phyloP scores from a whole-genome alignment of 139 green algal species.

The Desmodesmus armatus region DNA sequence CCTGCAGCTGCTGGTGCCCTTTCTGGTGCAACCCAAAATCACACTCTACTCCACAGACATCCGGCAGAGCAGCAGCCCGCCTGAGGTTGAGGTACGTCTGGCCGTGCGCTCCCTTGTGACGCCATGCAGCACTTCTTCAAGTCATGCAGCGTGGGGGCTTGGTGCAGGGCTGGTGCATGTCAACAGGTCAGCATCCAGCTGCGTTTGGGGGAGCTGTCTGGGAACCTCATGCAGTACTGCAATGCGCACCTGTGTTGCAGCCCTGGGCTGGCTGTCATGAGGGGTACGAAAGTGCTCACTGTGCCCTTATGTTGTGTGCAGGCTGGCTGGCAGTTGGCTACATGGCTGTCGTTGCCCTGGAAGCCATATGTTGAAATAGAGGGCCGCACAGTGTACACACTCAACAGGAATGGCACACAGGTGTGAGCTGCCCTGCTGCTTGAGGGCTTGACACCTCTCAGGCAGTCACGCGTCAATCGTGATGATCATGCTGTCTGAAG shows the following conservation, averaged over 20 bases:
- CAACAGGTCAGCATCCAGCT: background rate
- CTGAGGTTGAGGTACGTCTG: too few relatives aligned
- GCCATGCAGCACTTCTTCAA: too few relatives aligned
- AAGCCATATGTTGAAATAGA: slow-evolving; percentile 55
- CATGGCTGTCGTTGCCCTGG: slow-evolving; percentile 45
- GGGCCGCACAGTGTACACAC: slow-evolving; percentile 61
- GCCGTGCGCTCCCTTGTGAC: too few relatives aligned
- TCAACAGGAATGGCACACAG: slow-evolving; percentile 53
- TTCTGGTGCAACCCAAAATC: slow-evolving; percentile 52
- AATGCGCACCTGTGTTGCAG: too few relatives aligned
- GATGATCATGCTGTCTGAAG: too few relatives aligned
- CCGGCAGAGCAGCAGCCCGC: background rate
- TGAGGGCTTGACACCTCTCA: too few relatives aligned
- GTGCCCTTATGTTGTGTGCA: background rate
- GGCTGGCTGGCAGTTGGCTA: slow-evolving; percentile 57
- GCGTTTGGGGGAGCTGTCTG: background rate
- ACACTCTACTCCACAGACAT: slow-evolving; percentile 15
- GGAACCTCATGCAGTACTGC: background rate
- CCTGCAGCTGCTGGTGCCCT: slow-evolving; percentile 64
- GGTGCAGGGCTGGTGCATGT: background rate
- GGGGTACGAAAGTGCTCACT: background rate
- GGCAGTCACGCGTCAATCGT: too few relatives aligned
- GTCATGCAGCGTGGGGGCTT: background rate
- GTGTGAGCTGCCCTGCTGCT: background rate
- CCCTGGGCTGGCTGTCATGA: background rate